Percentiles rank a stretch among this genome's conserved stretches.
These are phyloP conservation scores for Candida ulmi DNA, from an alignment of 805 yeast species.

Conservation along the genomic window DNA sequence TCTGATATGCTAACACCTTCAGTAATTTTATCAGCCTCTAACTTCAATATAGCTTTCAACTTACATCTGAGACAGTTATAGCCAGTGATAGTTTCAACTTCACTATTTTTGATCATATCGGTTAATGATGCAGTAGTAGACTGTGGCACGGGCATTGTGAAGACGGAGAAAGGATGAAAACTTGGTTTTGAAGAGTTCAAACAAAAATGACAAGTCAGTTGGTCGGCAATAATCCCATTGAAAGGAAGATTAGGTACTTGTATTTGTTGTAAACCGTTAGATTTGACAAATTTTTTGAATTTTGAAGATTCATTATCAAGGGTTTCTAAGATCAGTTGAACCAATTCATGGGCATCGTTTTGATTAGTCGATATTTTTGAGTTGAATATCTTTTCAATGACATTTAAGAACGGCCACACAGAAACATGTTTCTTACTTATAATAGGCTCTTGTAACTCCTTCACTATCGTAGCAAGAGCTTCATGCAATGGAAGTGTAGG, in stretches of 20 bases:
- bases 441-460: conserved; percentile 59
- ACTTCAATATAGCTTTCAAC: conserved; percentile 34
- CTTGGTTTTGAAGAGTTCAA: conserved; percentile 52
- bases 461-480: conserved; percentile 46
- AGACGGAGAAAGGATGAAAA: conserved; percentile 58
- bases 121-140: conserved; percentile 39
- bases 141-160: conserved; percentile 72
- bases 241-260: conserved; percentile 66
- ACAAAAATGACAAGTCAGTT: conserved; percentile 67
- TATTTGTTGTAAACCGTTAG: conserved; percentile 11
- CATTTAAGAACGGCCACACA: conserved; percentile 74
- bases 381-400: conserved; percentile 65
- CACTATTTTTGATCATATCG: conserved; percentile 49
- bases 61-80: conserved; percentile 79
- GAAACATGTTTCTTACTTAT: conserved; percentile 49
- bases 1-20: conserved; percentile 11
- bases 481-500: conserved; percentile 50
- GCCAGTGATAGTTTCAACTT: conserved; percentile 66
- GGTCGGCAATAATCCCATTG: conserved; percentile 58
- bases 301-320: conserved; percentile 58
- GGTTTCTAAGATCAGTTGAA: conserved; percentile 76
- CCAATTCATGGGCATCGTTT: conserved; percentile 93
- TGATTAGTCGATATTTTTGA: conserved; percentile 75
- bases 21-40: conserved; percentile 23
- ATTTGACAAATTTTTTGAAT: conserved; percentile 29